Evolutionary conservation across 2,329 filamentous ascomycete species (phyloP).

Genomic region (Phaeosphaeria sp.): DNA sequence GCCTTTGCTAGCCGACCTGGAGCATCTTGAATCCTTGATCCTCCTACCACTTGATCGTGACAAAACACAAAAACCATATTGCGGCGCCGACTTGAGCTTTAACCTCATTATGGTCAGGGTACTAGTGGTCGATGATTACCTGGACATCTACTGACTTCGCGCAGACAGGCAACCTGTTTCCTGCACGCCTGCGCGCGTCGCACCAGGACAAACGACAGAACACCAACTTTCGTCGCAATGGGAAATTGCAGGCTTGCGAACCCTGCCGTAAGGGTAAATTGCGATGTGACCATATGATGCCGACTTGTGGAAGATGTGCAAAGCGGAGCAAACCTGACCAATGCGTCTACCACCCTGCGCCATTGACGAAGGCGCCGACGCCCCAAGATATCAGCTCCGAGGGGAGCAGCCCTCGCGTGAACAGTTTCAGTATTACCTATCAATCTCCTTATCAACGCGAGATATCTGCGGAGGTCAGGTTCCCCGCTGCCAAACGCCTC

Average conservation of each 20-base stretch:
- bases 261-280: slow-evolving; percentile 46
- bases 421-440: slow-evolving; percentile 5
- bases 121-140: neutral
- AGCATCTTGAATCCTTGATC: neutral
- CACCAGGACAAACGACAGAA: slow-evolving; percentile 37
- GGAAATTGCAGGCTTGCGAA: slow-evolving; percentile 48
- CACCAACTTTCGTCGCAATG: slow-evolving; percentile 41
- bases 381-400: slow-evolving; percentile 14
- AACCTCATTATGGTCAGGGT: slow-evolving; percentile 1
- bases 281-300: slow-evolving; percentile 46
- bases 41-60: neutral
- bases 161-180: slow-evolving; percentile 39
- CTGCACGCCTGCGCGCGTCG: slow-evolving; percentile 30
- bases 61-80: neutral
- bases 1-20: too few species aligned
- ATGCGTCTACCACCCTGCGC: slow-evolving; percentile 47
- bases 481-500: slow-evolving; percentile 3
- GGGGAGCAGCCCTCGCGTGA: slow-evolving; percentile 12
- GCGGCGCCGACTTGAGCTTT: neutral
- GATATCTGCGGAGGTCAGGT: neutral
- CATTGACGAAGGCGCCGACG: slow-evolving; percentile 37
- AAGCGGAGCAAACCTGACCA: slow-evolving; percentile 34
- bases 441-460: neutral
- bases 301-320: slow-evolving; percentile 40
- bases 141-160: neutral